Evolutionary conservation across 2,329 filamentous ascomycete species (phyloP).

Genomic region (Stemphylium lycopersici): DNA sequence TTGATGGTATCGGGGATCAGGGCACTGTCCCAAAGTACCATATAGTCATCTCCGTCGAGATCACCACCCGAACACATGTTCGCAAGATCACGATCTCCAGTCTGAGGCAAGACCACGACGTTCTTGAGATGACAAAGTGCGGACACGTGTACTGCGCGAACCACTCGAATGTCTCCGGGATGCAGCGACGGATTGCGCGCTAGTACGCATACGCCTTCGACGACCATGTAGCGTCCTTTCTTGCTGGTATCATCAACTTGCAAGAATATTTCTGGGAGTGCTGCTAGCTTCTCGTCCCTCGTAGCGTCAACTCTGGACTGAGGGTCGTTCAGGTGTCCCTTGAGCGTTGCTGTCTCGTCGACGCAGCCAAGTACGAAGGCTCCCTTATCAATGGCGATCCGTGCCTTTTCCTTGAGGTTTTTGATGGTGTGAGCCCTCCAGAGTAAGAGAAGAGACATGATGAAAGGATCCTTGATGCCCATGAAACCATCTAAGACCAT

Average conservation of each 20-base stretch:
- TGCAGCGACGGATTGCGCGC: slow-evolving; percentile 94
- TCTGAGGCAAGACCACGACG: slow-evolving; percentile 85
- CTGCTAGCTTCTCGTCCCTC: slow-evolving; percentile 47
- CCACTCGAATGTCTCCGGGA: slow-evolving; percentile 87
- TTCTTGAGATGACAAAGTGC: slow-evolving; percentile 78
- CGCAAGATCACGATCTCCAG: slow-evolving; percentile 81
- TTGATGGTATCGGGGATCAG: slow-evolving; percentile 72
- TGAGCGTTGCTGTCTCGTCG: slow-evolving; percentile 79
- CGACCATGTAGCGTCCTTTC: slow-evolving; percentile 63
- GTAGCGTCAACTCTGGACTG: slow-evolving; percentile 53
- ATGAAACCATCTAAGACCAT: slow-evolving; percentile 85
- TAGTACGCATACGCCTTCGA: slow-evolving; percentile 80
- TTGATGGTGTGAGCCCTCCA: slow-evolving; percentile 93
- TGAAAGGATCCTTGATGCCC: slow-evolving; percentile 75
- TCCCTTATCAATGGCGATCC: slow-evolving; percentile 79
- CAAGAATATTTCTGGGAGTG: slow-evolving; percentile 84
- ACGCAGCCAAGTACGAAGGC: slow-evolving; percentile 88
- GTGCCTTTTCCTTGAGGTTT: slow-evolving; percentile 88
- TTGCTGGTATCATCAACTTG: slow-evolving; percentile 71
- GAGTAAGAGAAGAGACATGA: slow-evolving; percentile 76
- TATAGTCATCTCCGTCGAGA: slow-evolving; percentile 93
- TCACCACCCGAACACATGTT: slow-evolving; percentile 98
- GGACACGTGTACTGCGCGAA: slow-evolving; percentile 78
- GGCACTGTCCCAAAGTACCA: slow-evolving; percentile 86
- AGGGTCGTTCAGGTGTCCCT: slow-evolving; percentile 69